Evolutionary conservation across 1,139 yeast species (phyloP), one percentile per base, ranked within the genome.

Genomic region (Blastobotrys buckinghamii): DNA sequence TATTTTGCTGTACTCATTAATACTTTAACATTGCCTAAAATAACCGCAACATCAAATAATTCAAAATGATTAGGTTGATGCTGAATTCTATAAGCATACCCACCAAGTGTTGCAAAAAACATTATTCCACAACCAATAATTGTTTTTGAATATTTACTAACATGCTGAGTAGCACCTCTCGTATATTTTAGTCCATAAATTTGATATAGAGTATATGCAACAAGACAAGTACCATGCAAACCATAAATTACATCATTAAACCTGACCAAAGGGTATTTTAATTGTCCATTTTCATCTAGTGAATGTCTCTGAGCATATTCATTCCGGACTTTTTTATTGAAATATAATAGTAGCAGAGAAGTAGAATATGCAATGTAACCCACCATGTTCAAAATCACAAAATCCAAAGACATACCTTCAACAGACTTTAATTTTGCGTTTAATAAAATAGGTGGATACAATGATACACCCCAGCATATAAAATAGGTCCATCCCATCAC

Each of bases 1-100:
- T 81, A 79, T 60, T 82, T 82, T 50, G 77, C 68, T 27, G 78
- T 64, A 49, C 83, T 78, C 73, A 79, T 74, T 24, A 67, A 52
- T 16, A 81, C 76, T 64, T 81, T 81, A 50, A 78, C 67, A 47
- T 74, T 71, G 1, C 81, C 77, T 27, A 76, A 61, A 33, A 68
- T 56, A 20, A 72, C 57, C 0, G 78, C 76, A 12, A 76, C 63
- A 42, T 71, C 73, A 22, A 62, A 56, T 44, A 64, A 53, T 50
- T 64, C 61, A 48, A 59, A 59, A 42, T 58, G 61, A 10, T 59
- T 49, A 3, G 59, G 53, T 16, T 57, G 53, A n/a, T 57, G 55
- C 41, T 54, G 54, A 43, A 63, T 50, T 33, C 55, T 53, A 51
- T 55, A 55, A 3, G 65, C 65, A 41, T 61, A 63, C 13, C 55